Conservation (phyloP, 225 moss, liverwort and hornwort species). For the Physcomitrium patens region DNA sequence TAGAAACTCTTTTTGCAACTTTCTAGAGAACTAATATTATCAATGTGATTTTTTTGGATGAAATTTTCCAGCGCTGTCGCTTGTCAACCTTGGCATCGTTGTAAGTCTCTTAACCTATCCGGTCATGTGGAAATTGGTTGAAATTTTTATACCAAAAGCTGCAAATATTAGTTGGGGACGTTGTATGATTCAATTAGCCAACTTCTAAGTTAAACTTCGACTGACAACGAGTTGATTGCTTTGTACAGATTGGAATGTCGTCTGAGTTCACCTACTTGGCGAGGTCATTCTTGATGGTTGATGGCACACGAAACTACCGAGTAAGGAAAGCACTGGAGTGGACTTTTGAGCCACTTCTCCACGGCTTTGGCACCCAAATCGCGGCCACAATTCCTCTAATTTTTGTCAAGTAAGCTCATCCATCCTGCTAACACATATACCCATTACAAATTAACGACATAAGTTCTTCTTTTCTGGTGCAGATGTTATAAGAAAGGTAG, state of each 20-base stretch:
- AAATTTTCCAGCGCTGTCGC: slow-evolving; percentile 71
- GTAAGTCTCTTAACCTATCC: slow-evolving; percentile 43
- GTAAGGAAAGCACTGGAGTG: slow-evolving; percentile 91
- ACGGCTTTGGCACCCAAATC: slow-evolving; percentile 95
- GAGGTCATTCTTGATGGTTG: slow-evolving; percentile 91
- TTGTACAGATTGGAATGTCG: slow-evolving; percentile 84
- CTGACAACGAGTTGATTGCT: background rate
- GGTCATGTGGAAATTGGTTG: background rate
- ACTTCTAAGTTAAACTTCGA: too few relatives aligned
- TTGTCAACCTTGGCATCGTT: slow-evolving; percentile 97
- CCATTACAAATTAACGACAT: too few relatives aligned
- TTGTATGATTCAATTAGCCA: too few relatives aligned
- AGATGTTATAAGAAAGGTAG: too few relatives aligned
- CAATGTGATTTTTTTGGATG: slow-evolving; percentile 8
- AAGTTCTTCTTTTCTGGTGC: too few relatives aligned
- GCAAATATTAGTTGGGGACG: too few relatives aligned
- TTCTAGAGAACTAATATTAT: background rate
- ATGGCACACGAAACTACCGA: slow-evolving; percentile 81
- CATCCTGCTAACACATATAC: background rate
- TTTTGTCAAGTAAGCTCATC: slow-evolving; percentile 73
- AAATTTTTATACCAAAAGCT: background rate
- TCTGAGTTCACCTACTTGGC: slow-evolving; percentile 96
- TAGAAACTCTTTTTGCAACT: too few relatives aligned
- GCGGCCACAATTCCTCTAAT: slow-evolving; percentile 86
- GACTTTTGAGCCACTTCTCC: slow-evolving; percentile 95